phyloP scores from a whole-genome alignment of 257 asterid genomes.

The Nicotiana obtusifolia region DNA sequence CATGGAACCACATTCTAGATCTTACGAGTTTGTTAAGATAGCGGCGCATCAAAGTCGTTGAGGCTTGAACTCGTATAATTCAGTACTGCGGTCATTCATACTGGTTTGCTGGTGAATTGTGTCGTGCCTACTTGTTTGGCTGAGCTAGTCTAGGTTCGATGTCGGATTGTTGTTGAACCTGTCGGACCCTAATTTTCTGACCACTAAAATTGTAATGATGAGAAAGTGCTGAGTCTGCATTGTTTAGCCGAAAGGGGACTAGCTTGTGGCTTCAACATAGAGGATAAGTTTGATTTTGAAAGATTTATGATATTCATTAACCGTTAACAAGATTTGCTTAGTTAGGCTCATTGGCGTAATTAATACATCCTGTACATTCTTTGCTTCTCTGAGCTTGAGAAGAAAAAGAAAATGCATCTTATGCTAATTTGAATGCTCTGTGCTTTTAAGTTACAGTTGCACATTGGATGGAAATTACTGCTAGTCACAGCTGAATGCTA shows the following conservation, averaged over 20 bases:
- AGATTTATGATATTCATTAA: background rate
- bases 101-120: too few relatives aligned
- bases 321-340: background rate
- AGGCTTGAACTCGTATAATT: too few relatives aligned
- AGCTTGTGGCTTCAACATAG: background rate
- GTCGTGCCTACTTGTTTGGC: too few relatives aligned
- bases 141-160: too few relatives aligned
- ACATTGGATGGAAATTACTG: background rate
- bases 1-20: too few relatives aligned
- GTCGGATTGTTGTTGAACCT: too few relatives aligned
- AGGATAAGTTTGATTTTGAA: background rate
- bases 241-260: background rate
- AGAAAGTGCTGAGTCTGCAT: background rate
- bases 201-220: too few relatives aligned
- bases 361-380: background rate
- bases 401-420: background rate
- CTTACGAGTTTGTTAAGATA: too few relatives aligned
- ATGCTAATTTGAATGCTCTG: background rate
- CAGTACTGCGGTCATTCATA: too few relatives aligned
- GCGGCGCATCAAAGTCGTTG: too few relatives aligned
- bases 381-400: background rate
- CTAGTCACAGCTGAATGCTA: constrained; percentile 25
- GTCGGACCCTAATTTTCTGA: too few relatives aligned
- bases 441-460: background rate
- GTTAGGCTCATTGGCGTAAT: background rate